A percentile compares a stretch with the other conserved stretches of the same genome.
These are phyloP conservation scores for Scheffersomyces cryptocercus DNA, from an alignment of 1,139 yeast species.

Conservation along the genomic window DNA sequence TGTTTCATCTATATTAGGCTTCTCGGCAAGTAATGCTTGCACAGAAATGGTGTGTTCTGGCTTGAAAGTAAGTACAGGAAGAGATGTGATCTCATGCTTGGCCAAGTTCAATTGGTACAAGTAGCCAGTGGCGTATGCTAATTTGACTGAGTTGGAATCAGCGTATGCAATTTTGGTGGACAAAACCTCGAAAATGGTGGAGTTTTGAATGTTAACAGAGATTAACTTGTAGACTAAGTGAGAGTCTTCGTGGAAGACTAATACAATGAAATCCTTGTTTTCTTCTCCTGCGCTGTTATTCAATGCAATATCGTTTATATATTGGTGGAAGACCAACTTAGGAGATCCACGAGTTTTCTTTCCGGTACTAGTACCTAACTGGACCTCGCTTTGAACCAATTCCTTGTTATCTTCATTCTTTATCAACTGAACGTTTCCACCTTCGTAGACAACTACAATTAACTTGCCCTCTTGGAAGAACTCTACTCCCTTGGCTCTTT, in stretches of 20 bases:
- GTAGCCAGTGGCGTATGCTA: constrained; percentile 27
- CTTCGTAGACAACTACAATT: constrained; percentile 40
- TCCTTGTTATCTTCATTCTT: constrained; percentile 16
- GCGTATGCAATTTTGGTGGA: constrained; percentile 8
- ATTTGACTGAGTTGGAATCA: constrained; percentile 11
- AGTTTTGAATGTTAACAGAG: constrained; percentile 21
- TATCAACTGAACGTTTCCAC: constrained; percentile 44
- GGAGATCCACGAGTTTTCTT: constrained; percentile 3
- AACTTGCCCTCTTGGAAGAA: constrained; percentile 30
- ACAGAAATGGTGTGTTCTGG: constrained; percentile 21
- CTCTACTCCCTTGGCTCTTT: constrained; percentile 36
- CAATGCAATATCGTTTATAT: constrained; percentile 18
- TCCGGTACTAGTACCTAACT: background rate
- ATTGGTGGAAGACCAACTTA: constrained; percentile 21
- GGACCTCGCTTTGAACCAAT: background rate
- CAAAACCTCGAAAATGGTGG: constrained; percentile 21
- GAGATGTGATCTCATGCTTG: constrained; percentile 17
- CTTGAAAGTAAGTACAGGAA: constrained; percentile 25
- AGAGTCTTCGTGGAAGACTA: constrained; percentile 16
- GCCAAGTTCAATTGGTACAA: constrained; percentile 26
- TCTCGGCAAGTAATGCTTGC: constrained; percentile 9
- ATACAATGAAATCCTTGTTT: constrained; percentile 25
- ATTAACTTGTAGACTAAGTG: constrained; percentile 21
- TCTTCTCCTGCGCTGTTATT: constrained; percentile 9
- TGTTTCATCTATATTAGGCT: constrained; percentile 11